phyloP scores from a whole-genome alignment of 1,284 basidiomycete species.

The Ceratobasidium sp. region DNA sequence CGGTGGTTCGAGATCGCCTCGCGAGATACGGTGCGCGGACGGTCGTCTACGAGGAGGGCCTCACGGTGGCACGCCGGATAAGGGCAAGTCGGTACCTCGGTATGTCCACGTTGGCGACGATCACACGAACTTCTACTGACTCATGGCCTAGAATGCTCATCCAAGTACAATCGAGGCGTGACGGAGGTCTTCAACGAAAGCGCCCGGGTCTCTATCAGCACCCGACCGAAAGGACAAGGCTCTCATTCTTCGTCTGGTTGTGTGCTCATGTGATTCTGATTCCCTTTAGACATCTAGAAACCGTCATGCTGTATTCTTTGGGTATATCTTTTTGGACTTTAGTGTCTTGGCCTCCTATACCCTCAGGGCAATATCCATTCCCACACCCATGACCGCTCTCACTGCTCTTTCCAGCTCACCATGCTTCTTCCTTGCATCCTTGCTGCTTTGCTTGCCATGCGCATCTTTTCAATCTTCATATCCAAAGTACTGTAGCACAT shows the following conservation, averaged over 20 bases:
- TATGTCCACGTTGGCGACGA: constrained; percentile 51
- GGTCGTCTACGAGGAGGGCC: constrained; percentile 88
- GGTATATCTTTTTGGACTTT: constrained; percentile 15
- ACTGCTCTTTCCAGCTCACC: background rate
- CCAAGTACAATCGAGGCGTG: constrained; percentile 94
- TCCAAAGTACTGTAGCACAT: constrained; percentile 34
- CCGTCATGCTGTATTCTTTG: background rate
- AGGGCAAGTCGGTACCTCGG: constrained; percentile 90
- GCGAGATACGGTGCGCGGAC: constrained; percentile 69
- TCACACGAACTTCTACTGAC: background rate
- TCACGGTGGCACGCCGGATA: constrained; percentile 87
- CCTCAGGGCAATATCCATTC: constrained; percentile 17
- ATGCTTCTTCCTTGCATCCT: constrained; percentile 2
- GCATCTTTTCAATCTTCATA: constrained; percentile 2
- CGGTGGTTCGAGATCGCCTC: constrained; percentile 67
- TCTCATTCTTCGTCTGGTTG: constrained; percentile 15
- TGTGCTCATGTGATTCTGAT: constrained; percentile 24
- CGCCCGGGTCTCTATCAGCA: constrained; percentile 80
- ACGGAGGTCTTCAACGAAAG: constrained; percentile 91
- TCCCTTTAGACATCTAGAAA: background rate
- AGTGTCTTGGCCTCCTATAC: constrained; percentile 13
- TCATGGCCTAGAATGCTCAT: constrained; percentile 79
- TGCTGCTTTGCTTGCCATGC: constrained; percentile 27
- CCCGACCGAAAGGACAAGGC: constrained; percentile 69
- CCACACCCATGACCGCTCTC: constrained; percentile 5